Evolutionary conservation across 352 stramenopile species (phyloP).

Genomic region (Globisporangium spinosum): DNA sequence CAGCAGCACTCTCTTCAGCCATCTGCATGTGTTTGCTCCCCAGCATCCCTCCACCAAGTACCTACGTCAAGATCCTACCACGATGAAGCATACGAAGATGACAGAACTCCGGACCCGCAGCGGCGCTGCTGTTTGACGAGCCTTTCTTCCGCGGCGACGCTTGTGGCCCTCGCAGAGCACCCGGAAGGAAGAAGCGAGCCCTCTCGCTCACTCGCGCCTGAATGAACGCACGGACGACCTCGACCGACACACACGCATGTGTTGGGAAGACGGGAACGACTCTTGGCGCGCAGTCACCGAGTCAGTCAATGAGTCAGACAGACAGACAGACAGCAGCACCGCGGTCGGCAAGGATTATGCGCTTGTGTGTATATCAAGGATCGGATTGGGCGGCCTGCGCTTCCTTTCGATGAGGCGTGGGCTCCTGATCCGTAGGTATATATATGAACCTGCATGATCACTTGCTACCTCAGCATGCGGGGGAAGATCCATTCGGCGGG

Average conservation of each 20-base stretch:
- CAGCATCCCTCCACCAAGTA: slow-evolving; percentile 8
- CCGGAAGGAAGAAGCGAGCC: not conserved
- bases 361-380: slow-evolving; percentile 82
- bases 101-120: slow-evolving; percentile 15
- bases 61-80: slow-evolving; percentile 19
- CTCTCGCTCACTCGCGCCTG: not conserved
- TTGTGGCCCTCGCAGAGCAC: not conserved
- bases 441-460: slow-evolving; percentile 57
- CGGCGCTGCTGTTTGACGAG: slow-evolving; percentile 13
- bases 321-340: slow-evolving; percentile 12
- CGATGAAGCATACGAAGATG: slow-evolving; percentile 15
- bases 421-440: slow-evolving; percentile 83
- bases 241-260: slow-evolving; percentile 3
- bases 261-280: slow-evolving; percentile 20
- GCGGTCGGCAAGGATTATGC: slow-evolving; percentile 40
- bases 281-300: slow-evolving; percentile 11
- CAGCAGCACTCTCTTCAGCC: not conserved
- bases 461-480: slow-evolving; percentile 23
- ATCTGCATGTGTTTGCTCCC: slow-evolving; percentile 1
- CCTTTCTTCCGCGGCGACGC: slow-evolving; percentile 1
- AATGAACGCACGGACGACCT: slow-evolving; percentile 16
- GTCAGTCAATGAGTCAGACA: not conserved
- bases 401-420: slow-evolving; percentile 3
- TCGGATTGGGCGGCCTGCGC: slow-evolving; percentile 53
- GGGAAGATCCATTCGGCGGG: not conserved